phyloP scores from a whole-genome alignment of 108 stramenopile genomes.

The Ochromonas danica region DNA sequence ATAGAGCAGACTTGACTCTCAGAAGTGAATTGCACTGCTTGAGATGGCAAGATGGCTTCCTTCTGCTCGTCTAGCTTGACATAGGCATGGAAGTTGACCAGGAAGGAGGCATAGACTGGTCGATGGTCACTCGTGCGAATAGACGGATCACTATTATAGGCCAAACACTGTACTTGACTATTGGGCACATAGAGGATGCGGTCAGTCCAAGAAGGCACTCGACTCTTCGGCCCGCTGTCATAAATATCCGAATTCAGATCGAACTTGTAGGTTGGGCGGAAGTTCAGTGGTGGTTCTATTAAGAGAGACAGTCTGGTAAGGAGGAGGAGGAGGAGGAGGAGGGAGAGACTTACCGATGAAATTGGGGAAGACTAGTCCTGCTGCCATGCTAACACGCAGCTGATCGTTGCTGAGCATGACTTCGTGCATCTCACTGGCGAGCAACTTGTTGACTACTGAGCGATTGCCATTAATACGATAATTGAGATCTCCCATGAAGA shows the following conservation, averaged over 20 bases:
- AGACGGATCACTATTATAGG: background rate
- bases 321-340: too few relatives aligned
- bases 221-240: slow-evolving; percentile 54
- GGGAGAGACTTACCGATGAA: too few relatives aligned
- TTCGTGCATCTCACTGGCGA: slow-evolving; percentile 54
- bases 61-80: background rate
- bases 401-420: slow-evolving; percentile 67
- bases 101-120: slow-evolving; percentile 42
- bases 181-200: slow-evolving; percentile 35
- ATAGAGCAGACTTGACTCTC: slow-evolving; percentile 37
- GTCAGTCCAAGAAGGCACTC: slow-evolving; percentile 58
- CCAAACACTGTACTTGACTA: background rate
- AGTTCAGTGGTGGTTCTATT: slow-evolving; percentile 50
- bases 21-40: slow-evolving; percentile 6
- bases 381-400: too few relatives aligned
- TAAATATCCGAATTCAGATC: slow-evolving; percentile 54
- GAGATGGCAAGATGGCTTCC: background rate
- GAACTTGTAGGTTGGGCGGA: slow-evolving; percentile 64
- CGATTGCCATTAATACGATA: slow-evolving; percentile 54
- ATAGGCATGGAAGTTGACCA: slow-evolving; percentile 32
- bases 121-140: slow-evolving; percentile 44
- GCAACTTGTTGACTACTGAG: slow-evolving; percentile 19
- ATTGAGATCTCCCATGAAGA: slow-evolving; percentile 63
- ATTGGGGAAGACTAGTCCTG: too few relatives aligned
- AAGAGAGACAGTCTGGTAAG: too few relatives aligned